phyloP scores from a whole-genome alignment of 2,329 filamentous ascomycete species.

The Penicillium nordicum region DNA sequence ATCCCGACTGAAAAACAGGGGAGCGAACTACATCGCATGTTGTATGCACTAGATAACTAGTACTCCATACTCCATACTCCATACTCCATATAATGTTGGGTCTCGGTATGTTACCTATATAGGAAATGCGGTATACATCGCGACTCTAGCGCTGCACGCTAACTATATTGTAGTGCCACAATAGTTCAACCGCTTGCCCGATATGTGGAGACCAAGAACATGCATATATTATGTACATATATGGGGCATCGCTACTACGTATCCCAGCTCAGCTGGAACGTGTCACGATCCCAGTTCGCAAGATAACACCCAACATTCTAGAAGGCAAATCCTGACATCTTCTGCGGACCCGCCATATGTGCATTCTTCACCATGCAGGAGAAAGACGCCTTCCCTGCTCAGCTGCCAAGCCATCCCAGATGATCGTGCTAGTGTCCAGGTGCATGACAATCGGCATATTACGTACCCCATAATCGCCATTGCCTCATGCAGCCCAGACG shows the following conservation, averaged over 20 bases:
- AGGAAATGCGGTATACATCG: not conserved
- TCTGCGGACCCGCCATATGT: not conserved
- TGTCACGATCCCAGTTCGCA: not conserved
- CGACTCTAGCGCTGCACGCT: not conserved
- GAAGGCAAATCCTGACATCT: not conserved
- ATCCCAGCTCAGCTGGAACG: not conserved
- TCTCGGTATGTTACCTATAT: not conserved
- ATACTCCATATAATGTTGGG: not conserved
- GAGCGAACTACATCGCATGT: not conserved
- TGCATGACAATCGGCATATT: not conserved
- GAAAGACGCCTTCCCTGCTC: not conserved
- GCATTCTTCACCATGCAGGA: conserved; percentile 5
- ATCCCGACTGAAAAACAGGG: not conserved
- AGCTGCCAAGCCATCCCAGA: not conserved
- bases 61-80: not conserved
- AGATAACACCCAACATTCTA: not conserved
- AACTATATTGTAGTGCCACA: not conserved
- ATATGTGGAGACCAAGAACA: not conserved
- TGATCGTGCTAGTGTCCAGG: not conserved
- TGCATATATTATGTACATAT: not conserved
- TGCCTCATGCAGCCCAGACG: not conserved
- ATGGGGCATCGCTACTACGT: not conserved
- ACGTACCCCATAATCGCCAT: not conserved
- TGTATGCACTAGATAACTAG: not conserved
- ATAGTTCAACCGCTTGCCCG: not conserved